These are phyloP conservation scores for Gossypium ekmanianum DNA, from an alignment of 345 rosid genomes.

Conservation along the genomic window DNA sequence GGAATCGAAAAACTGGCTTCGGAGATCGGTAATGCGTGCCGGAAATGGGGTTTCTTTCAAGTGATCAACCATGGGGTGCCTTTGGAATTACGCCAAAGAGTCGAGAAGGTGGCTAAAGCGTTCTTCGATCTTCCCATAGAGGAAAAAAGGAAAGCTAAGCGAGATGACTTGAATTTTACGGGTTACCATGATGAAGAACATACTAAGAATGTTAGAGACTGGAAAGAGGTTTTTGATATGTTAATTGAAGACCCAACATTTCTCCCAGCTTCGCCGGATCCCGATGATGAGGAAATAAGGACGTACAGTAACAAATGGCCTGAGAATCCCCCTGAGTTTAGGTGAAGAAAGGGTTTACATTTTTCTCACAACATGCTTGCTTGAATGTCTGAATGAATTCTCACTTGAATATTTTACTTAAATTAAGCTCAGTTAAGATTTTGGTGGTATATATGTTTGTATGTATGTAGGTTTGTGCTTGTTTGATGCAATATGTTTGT, in stretches of 20 bases:
- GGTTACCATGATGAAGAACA: constrained; percentile 66
- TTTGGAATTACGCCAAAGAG: constrained; percentile 25
- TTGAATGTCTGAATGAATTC: not conserved
- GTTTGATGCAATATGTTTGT: not conserved
- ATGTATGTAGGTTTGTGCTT: not conserved
- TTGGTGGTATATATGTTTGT: not conserved
- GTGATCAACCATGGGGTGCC: constrained; percentile 48
- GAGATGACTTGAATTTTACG: constrained; percentile 44
- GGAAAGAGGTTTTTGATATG: constrained; percentile 64
- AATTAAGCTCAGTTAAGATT: not conserved
- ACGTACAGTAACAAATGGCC: constrained; percentile 58
- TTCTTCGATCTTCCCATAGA: constrained; percentile 49
- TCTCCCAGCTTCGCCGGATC: constrained; percentile 44
- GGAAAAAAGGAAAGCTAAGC: constrained; percentile 48
- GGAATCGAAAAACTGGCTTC: constrained; percentile 27
- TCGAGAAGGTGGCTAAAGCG: constrained; percentile 31
- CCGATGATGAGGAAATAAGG: constrained; percentile 32
- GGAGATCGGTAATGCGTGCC: constrained; percentile 49
- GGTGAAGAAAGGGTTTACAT: constrained; percentile 21
- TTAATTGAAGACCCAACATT: constrained; percentile 43
- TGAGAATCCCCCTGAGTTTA: constrained; percentile 39
- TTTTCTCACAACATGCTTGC: not conserved
- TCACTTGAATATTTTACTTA: not conserved
- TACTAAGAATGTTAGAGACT: constrained; percentile 63
- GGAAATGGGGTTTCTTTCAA: constrained; percentile 59